Conservation (phyloP, 169 alveolate genomes). For the Toxoplasma gondii region DNA sequence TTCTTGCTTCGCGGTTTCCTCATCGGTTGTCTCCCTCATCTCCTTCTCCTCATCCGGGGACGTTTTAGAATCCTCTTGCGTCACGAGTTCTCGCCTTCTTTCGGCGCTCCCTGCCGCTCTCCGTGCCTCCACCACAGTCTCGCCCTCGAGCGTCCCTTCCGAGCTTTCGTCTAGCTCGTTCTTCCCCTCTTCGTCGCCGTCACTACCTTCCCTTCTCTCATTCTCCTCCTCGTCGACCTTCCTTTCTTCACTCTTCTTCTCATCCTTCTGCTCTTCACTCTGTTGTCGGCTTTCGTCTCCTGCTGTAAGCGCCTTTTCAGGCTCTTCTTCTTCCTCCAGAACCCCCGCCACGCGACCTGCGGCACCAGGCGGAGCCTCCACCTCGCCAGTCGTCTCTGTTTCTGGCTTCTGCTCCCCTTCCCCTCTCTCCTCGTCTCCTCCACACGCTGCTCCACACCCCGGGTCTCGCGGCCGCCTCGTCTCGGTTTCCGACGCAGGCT, state of each 20-base stretch:
- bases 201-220: background rate
- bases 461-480: no score
- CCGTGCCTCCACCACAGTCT: background rate
- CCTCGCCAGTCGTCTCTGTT: no score
- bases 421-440: no score
- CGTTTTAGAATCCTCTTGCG: background rate
- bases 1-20: background rate
- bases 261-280: background rate
- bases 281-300: background rate
- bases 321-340: background rate
- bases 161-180: background rate
- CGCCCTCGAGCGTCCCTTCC: background rate
- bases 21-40: background rate
- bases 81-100: background rate
- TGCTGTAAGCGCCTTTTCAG: background rate
- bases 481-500: no score
- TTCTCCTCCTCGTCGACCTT: background rate
- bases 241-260: background rate
- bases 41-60: background rate
- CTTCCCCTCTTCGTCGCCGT: background rate
- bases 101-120: background rate
- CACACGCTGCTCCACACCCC: no score
- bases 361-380: no score
- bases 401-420: no score
- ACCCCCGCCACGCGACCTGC: no score